These are phyloP conservation scores for Suhomyces bolitotheri DNA, from an alignment of 1,139 yeast species.

Conservation along the genomic window DNA sequence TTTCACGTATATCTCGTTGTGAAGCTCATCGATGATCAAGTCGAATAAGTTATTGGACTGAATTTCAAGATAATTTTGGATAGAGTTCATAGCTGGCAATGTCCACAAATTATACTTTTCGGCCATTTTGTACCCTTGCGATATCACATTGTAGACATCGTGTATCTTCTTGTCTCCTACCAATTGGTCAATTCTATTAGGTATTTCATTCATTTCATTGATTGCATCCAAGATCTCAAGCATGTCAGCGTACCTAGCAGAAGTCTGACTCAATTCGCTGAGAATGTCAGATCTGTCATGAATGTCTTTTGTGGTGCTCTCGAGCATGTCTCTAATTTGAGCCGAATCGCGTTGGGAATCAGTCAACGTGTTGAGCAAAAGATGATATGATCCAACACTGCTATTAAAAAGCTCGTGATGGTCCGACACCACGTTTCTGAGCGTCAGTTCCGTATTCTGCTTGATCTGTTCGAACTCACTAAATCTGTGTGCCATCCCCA, in stretches of 20 bases:
- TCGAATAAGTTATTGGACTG: constrained; percentile 71
- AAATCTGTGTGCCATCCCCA: constrained; percentile 76
- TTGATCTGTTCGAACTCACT: constrained; percentile 58
- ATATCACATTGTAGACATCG: constrained; percentile 65
- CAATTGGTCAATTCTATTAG: constrained; percentile 63
- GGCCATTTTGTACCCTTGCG: constrained; percentile 56
- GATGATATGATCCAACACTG: constrained; percentile 41
- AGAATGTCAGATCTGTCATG: constrained; percentile 57
- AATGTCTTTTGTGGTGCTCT: constrained; percentile 51
- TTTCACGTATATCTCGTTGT: constrained; percentile 69
- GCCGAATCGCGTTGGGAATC: constrained; percentile 53
- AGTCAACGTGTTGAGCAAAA: constrained; percentile 52
- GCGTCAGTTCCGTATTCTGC: constrained; percentile 54
- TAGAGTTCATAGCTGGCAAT: constrained; percentile 58
- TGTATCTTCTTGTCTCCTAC: constrained; percentile 68
- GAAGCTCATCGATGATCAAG: constrained; percentile 74
- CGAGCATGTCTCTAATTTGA: constrained; percentile 44
- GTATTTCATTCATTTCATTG: constrained; percentile 58
- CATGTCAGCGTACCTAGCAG: constrained; percentile 65
- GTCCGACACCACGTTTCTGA: constrained; percentile 74
- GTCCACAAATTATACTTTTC: constrained; percentile 62
- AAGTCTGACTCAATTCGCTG: constrained; percentile 63
- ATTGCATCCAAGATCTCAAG: constrained; percentile 72
- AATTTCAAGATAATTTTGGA: constrained; percentile 57
- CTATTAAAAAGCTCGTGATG: constrained; percentile 85